These are phyloP conservation scores for Leishmania martiniquensis DNA, from an alignment of 208 protist genomes.

Conservation along the genomic window DNA sequence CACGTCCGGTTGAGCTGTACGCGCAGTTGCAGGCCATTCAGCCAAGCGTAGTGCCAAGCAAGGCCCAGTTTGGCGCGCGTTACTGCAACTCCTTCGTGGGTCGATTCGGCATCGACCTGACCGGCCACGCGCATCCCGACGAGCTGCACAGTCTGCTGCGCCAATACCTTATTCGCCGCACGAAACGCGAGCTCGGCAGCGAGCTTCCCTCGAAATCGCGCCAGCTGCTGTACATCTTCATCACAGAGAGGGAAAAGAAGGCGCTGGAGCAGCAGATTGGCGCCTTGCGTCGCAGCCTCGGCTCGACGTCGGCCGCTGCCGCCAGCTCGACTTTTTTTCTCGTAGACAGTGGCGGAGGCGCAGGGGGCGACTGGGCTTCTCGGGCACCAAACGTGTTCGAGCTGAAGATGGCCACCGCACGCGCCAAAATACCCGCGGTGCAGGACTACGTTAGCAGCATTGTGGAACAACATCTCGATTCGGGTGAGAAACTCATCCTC, in stretches of 20 bases:
- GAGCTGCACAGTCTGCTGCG: conserved; percentile 94
- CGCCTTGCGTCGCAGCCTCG: conserved; percentile 49
- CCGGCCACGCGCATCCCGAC: conserved; percentile 80
- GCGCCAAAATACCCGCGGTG: conserved; percentile 90
- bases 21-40: conserved; percentile 90
- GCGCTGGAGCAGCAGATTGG: conserved; percentile 75
- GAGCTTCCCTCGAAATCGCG: conserved; percentile 92
- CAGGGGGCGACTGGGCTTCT: conserved; percentile 20
- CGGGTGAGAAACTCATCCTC: conserved; percentile 91
- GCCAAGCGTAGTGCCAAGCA: conserved; percentile 52
- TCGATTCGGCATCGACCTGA: conserved; percentile 75
- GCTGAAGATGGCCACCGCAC: conserved; percentile 83
- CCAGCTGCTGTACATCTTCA: conserved; percentile 84
- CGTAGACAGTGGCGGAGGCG: not conserved
- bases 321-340: not conserved
- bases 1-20: conserved; percentile 96
- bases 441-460: conserved; percentile 85
- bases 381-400: conserved; percentile 76
- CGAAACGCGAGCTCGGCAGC: conserved; percentile 89
- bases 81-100: conserved; percentile 94
- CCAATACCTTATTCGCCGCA: conserved; percentile 94
- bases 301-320: conserved; percentile 1
- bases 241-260: conserved; percentile 87
- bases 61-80: conserved; percentile 86
- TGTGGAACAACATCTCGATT: conserved; percentile 77